A percentile compares a stretch with the other conserved stretches of the same genome.
phyloP scores from a whole-genome alignment of 2,329 filamentous ascomycete species.

The Colletotrichum chrysophilum region DNA sequence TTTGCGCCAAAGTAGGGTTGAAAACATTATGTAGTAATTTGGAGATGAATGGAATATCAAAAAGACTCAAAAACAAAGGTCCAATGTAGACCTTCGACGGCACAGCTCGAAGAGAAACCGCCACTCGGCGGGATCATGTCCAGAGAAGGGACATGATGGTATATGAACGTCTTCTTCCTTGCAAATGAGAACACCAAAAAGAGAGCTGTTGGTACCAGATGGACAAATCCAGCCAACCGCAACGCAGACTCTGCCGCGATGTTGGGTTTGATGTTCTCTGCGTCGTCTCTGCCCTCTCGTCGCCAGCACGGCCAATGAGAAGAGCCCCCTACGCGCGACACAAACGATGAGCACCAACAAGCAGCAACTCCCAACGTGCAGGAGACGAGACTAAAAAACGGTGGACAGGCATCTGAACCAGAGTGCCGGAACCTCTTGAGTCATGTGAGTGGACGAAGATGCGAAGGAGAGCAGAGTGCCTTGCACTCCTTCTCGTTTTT shows the following conservation, averaged over 20 bases:
- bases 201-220: neutral
- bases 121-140: neutral
- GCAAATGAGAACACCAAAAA: neutral
- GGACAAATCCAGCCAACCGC: neutral
- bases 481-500: neutral
- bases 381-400: neutral
- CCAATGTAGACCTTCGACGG: neutral
- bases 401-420: neutral
- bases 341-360: neutral
- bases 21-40: neutral
- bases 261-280: slow-evolving; percentile 1
- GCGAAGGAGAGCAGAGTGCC: neutral
- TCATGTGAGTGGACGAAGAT: slow-evolving; percentile 9
- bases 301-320: slow-evolving; percentile 13
- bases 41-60: neutral
- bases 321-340: slow-evolving; percentile 8
- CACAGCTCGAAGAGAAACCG: neutral
- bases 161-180: neutral
- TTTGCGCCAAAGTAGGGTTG: neutral
- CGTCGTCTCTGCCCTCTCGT: neutral
- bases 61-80: neutral
- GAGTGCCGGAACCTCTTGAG: neutral
- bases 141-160: neutral
- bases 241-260: slow-evolving; percentile 3
- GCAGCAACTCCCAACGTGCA: neutral